Evolutionary conservation across 768 basidiomycete species (phyloP), one percentile per base, ranked within the genome.

Genomic region (Myochromella boudieri): DNA sequence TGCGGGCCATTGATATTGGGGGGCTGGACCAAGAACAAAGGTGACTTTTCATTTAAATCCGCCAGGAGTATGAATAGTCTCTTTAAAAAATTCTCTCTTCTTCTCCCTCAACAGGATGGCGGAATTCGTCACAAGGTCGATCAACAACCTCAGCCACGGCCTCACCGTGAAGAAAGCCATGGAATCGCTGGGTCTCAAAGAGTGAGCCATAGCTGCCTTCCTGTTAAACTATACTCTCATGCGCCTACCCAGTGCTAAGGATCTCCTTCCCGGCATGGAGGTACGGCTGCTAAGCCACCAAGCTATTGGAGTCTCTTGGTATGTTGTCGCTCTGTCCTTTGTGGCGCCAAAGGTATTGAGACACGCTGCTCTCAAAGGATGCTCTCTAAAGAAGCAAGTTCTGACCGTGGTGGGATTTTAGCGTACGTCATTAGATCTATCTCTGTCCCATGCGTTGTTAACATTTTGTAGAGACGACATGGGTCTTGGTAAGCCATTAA

Each of bases 251-350:
- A 81, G 78, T 50, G 59, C 75, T 21, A 70, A 71, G 34, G 81
- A 85, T 48, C 56, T 80, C 14, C 60, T 93, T 1, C 83, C 84
- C 0, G 87, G 87, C 0, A 66, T 91, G 50, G 81, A 83, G 58
- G 78, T 90, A 9, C 74, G 80, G 3, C 70, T 91, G 7, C 69
- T 91, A 49, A 77, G 81, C 6, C 90, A 91, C 58, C 86, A 91
- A 62, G 69, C 78, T 28, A 83, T 91, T 41, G 89, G 90, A 0
- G 87, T 91, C 14, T 76, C 77, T 28, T 91, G 87, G 84, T 78
- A 48, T 26, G 67, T 52, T 18, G n/a, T n/a, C n/a, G n/a, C n/a
- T n/a, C n/a, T n/a, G n/a, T 41, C 26, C 12, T 40, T 20, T 37
- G 4, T 17, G 25, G 10, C n/a, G 25, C 12, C 25, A 4, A 32